These are phyloP conservation scores for Cyclotella sp. DNA, from an alignment of 108 stramenopile genomes.

Conservation along the genomic window DNA sequence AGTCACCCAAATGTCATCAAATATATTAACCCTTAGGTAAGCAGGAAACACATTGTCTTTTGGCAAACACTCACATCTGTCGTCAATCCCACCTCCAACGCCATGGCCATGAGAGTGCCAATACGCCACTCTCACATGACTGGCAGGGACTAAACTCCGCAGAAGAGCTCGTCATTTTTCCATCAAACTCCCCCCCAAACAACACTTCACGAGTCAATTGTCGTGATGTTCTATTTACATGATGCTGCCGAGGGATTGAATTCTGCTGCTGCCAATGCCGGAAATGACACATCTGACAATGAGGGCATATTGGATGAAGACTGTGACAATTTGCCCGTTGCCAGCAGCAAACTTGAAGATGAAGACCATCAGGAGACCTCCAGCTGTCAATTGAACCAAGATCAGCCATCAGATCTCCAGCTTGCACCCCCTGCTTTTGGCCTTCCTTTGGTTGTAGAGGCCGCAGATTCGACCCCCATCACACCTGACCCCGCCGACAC, in stretches of 20 bases:
- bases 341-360: background rate
- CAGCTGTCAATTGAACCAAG: background rate
- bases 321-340: conserved; percentile 3
- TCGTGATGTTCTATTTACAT: background rate
- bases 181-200: background rate
- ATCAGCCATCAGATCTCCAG: background rate
- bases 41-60: no score
- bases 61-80: no score
- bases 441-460: no score
- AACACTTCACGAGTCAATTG: background rate
- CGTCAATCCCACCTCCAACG: no score
- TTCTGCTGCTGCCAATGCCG: background rate
- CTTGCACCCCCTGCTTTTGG: no score
- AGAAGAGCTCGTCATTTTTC: no score
- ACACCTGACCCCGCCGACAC: background rate
- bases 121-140: no score
- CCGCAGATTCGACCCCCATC: background rate
- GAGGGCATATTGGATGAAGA: conserved; percentile 4
- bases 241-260: background rate
- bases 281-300: background rate
- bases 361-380: background rate
- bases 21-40: no score
- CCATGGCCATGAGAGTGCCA: no score
- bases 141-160: no score
- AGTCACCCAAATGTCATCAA: no score